Conservation (phyloP, 2,329 filamentous ascomycete genomes). For the Tricladium varicosporioides region DNA sequence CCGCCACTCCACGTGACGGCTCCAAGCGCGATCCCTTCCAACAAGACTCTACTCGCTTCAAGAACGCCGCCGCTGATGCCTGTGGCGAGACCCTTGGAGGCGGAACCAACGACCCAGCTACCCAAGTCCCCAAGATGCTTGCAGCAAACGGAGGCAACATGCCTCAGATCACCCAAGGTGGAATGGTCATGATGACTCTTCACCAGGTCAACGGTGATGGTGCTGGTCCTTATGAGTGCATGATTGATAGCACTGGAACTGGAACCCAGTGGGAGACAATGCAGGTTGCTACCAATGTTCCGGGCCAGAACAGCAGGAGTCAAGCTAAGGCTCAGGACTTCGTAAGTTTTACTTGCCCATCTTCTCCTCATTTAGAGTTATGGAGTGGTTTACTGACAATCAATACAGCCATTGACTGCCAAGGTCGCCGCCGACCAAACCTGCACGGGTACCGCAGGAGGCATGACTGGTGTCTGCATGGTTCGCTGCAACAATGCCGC, state of each 20-base stretch:
- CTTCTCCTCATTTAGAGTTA: too few species aligned
- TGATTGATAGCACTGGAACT: slow-evolving; percentile 61
- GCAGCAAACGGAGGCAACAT: slow-evolving; percentile 52
- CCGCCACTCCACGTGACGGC: slow-evolving; percentile 58
- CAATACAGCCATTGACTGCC: slow-evolving; percentile 50
- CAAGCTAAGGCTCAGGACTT: slow-evolving; percentile 34
- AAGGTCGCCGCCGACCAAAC: slow-evolving; percentile 52
- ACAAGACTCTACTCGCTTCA: slow-evolving; percentile 62
- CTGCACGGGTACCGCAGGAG: slow-evolving; percentile 60
- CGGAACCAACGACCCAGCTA: slow-evolving; percentile 55
- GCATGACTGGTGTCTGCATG: slow-evolving; percentile 58
- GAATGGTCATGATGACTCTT: slow-evolving; percentile 58
- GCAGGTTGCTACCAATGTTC: slow-evolving; percentile 52
- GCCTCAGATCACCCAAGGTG: slow-evolving; percentile 57
- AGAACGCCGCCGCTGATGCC: slow-evolving; percentile 47
- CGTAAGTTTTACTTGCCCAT: slow-evolving; percentile 21
- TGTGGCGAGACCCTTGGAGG: slow-evolving; percentile 57
- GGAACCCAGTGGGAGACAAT: slow-evolving; percentile 53
- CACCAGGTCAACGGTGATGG: slow-evolving; percentile 67
- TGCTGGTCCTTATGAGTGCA: slow-evolving; percentile 60
- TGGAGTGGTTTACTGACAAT: slow-evolving; percentile 9
- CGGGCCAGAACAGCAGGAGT: slow-evolving; percentile 47
- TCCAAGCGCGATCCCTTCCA: slow-evolving; percentile 61
- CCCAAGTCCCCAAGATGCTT: slow-evolving; percentile 55
- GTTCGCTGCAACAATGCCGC: slow-evolving; percentile 62